phyloP scores from a whole-genome alignment of 1,284 basidiomycete species.

The Naganishia albida region DNA sequence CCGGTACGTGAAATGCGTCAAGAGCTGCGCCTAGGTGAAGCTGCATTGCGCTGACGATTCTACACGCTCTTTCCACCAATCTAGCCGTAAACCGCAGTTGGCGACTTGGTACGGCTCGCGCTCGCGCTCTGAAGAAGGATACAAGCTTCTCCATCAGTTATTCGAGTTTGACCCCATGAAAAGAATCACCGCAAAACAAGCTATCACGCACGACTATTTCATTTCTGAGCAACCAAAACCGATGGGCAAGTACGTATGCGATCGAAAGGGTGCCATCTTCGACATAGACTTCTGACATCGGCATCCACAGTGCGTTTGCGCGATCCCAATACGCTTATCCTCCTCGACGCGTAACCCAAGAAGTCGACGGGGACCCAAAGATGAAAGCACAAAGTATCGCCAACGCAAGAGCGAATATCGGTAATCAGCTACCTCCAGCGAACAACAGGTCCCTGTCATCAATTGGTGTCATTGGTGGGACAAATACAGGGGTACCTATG shows the following conservation, averaged over 20 bases:
- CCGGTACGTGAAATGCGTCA: conserved; percentile 57
- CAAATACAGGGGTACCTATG: neutral
- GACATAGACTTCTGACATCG: neutral
- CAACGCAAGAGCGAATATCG: neutral
- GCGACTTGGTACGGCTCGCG: conserved; percentile 72
- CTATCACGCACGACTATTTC: conserved; percentile 70
- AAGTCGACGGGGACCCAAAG: conserved; percentile 57
- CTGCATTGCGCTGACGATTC: too few relatives aligned
- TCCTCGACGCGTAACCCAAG: conserved; percentile 57
- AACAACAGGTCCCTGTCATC: neutral
- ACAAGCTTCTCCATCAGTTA: conserved; percentile 77
- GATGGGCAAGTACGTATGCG: conserved; percentile 47
- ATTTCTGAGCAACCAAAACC: conserved; percentile 53
- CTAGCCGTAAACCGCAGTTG: conserved; percentile 68
- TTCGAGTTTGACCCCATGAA: conserved; percentile 89
- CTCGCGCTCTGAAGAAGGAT: conserved; percentile 60
- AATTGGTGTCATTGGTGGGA: conserved; percentile 11
- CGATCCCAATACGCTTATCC: conserved; percentile 56
- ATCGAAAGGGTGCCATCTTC: neutral
- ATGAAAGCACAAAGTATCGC: conserved; percentile 49
- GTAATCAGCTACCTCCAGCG: neutral
- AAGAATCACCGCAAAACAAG: conserved; percentile 78
- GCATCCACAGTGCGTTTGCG: conserved; percentile 39
- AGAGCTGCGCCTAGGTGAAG: conserved; percentile 8
- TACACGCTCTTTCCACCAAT: conserved; percentile 31